Conservation (phyloP, 2,329 filamentous ascomycete genomes). For the Phaeophleospora eucalypticola region DNA sequence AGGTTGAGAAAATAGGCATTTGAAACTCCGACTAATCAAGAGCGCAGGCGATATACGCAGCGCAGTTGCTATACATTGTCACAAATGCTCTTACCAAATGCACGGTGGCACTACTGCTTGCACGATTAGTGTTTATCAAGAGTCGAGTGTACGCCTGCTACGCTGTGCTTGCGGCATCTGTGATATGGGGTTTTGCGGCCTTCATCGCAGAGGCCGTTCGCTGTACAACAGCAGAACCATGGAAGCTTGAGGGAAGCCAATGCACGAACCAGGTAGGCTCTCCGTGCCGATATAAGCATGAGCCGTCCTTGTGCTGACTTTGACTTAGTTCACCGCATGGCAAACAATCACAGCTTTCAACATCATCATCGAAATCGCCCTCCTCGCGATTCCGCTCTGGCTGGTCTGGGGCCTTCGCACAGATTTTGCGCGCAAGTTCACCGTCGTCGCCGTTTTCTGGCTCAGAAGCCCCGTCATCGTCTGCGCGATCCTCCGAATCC, state of each 20-base stretch:
- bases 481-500: slow-evolving; percentile 15
- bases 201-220: slow-evolving; percentile 17
- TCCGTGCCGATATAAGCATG: not conserved
- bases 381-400: slow-evolving; percentile 24
- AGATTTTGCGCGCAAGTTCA: slow-evolving; percentile 15
- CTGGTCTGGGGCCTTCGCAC: slow-evolving; percentile 22
- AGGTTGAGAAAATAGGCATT: not conserved
- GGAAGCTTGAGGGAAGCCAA: slow-evolving; percentile 18
- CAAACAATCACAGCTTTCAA: slow-evolving; percentile 23
- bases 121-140: slow-evolving; percentile 23
- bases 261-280: slow-evolving; percentile 15
- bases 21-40: slow-evolving; percentile 1
- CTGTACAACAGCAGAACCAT: slow-evolving; percentile 14
- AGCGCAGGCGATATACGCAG: slow-evolving; percentile 19
- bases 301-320: slow-evolving; percentile 1
- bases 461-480: slow-evolving; percentile 20
- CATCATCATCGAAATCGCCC: slow-evolving; percentile 18
- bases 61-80: slow-evolving; percentile 21
- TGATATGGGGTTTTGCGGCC: slow-evolving; percentile 17
- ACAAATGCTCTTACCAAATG: slow-evolving; percentile 21
- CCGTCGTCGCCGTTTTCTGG: slow-evolving; percentile 21
- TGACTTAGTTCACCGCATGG: slow-evolving; percentile 13
- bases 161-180: slow-evolving; percentile 13
- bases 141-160: slow-evolving; percentile 20
- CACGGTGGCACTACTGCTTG: slow-evolving; percentile 23